These are phyloP conservation scores for Chrysanthemum makinoi DNA, from an alignment of 129 eudicot species.

Conservation along the genomic window DNA sequence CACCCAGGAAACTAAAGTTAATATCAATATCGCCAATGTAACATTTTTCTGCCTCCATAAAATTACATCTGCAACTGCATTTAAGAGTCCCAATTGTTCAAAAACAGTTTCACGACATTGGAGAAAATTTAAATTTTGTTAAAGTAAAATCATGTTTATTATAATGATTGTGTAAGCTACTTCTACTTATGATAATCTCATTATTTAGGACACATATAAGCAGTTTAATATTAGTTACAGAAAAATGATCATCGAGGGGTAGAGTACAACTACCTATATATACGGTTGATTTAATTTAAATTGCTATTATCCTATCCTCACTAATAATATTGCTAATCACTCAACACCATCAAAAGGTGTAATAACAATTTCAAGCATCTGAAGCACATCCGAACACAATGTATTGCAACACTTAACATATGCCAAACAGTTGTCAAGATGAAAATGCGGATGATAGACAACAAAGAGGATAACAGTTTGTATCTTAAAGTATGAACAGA, in stretches of 20 bases:
- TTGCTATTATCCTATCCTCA: neutral
- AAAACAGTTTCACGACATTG: neutral
- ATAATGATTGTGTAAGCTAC: no score
- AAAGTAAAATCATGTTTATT: no score
- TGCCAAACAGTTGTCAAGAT: conserved; percentile 18
- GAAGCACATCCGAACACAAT: neutral
- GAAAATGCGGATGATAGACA: neutral
- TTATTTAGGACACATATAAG: neutral
- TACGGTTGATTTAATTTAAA: neutral
- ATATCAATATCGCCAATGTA: conserved; percentile 48
- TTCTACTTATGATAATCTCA: neutral
- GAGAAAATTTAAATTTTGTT: neutral
- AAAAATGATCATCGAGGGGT: neutral
- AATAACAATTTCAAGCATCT: neutral
- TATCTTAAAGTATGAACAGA: conserved; percentile 23
- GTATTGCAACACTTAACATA: neutral
- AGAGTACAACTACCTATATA: neutral
- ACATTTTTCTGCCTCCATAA: conserved; percentile 71
- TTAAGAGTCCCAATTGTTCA: conserved; percentile 8
- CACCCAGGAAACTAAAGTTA: conserved; percentile 61
- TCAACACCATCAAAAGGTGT: neutral
- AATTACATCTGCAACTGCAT: conserved; percentile 81
- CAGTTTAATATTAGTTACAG: neutral
- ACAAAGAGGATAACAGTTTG: neutral
- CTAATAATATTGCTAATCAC: neutral